These are phyloP conservation scores for Arthrobotrys musiformis DNA, from an alignment of 2,329 filamentous ascomycete species.

Conservation along the genomic window DNA sequence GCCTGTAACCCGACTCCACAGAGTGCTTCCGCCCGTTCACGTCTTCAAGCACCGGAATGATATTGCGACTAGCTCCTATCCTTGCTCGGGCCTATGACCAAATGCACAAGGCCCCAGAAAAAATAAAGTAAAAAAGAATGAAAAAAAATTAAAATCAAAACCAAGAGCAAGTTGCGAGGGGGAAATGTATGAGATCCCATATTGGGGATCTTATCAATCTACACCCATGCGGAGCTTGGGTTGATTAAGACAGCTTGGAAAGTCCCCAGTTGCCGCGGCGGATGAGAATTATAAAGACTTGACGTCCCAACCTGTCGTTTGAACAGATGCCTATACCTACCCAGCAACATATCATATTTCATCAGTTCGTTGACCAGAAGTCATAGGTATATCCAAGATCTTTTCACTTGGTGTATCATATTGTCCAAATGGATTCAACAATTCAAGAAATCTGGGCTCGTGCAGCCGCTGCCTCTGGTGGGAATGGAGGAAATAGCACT, in stretches of 20 bases:
- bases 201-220: conserved; percentile 51
- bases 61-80: conserved; percentile 23
- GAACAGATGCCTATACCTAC: background rate
- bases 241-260: conserved; percentile 21
- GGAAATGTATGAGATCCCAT: conserved; percentile 22
- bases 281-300: conserved; percentile 12
- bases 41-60: conserved; percentile 34
- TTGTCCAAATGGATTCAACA: conserved; percentile 31
- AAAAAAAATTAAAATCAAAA: too few relatives aligned
- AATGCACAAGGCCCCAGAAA: conserved; percentile 1
- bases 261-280: background rate
- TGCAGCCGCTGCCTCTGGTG: conserved; percentile 15
- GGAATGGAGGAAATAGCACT: conserved; percentile 10
- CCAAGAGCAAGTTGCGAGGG: too few relatives aligned
- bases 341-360: conserved; percentile 9
- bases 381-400: conserved; percentile 6
- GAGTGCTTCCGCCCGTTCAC: conserved; percentile 25
- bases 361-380: background rate
- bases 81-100: conserved; percentile 10
- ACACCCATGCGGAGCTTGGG: conserved; percentile 11
- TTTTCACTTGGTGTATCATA: conserved; percentile 18
- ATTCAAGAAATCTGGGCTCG: conserved; percentile 38
- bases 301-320: conserved; percentile 9
- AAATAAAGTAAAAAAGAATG: background rate
- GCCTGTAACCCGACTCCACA: conserved; percentile 24